Evolutionary conservation across 1,284 basidiomycete genomes (phyloP), one percentile per base, ranked within the genome.

Genomic region (Malassezia slooffiae): DNA sequence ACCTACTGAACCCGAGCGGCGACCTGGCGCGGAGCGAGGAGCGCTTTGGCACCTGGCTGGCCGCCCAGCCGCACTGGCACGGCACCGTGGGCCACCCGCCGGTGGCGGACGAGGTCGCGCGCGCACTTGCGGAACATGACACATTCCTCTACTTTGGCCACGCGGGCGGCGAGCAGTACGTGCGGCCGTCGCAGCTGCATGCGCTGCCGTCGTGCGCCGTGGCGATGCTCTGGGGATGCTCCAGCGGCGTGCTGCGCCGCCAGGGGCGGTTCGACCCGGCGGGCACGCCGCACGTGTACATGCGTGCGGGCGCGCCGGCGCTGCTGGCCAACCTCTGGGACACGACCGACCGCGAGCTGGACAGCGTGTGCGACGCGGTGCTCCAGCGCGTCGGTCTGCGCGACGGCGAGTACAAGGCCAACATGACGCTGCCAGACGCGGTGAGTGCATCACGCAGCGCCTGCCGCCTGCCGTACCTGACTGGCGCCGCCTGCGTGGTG

Each of bases 191-290:
- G 1, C 81, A 83, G 65, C 83, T 83, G 57, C 77, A 85, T 15
- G 77, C 82, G 51, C 75, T 97, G 17, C 75, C 77, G 3, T 75
- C 76, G 15, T 97, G 91, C 66, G 89, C 91, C 1, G 82, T 82
- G 9, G 82, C 86, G 0, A 93, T 99, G 88, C 78, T 99, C 7
- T 99, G 90, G 91, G 91, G 93, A 0, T 99, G 91, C 74, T 97
- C 91, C 0, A 93, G 88, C 0, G 93, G 90, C 13, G 73, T 78
- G 3, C 72, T 99, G 50, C 77, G 78, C 42, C 84, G 90, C 41
- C 85, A 88, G 77, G 91, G 91, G 10, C 86, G 91, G 49, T 89
- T 89, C 59, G 91, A 97, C 61, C 77, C 84, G 12, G 77, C 79
- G 12, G 91, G 91, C 8, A 96, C 87, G 15, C 87, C 93, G 0